Conservation (phyloP, 2,329 filamentous ascomycete species). For the Paecilomyces sp. region DNA sequence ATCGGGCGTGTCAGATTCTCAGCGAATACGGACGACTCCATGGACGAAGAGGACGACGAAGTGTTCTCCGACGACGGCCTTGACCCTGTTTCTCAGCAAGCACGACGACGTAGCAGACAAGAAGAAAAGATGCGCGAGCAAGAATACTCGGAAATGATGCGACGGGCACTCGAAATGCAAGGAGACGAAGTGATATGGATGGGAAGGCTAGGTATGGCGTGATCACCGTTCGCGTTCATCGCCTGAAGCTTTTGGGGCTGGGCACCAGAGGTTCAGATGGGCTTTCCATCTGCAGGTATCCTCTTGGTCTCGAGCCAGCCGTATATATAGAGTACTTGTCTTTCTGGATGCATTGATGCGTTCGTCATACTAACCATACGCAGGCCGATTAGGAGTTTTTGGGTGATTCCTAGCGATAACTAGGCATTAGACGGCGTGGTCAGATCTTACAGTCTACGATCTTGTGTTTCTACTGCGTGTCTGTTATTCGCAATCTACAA, state of each 20-base stretch:
- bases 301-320: not conserved
- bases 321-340: not conserved
- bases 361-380: not conserved
- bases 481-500: too few relatives aligned
- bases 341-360: not conserved
- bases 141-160: slow-evolving; percentile 66
- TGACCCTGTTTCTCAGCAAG: slow-evolving; percentile 20
- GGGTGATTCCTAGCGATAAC: not conserved
- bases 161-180: slow-evolving; percentile 65
- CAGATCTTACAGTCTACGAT: not conserved
- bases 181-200: slow-evolving; percentile 73
- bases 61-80: slow-evolving; percentile 20
- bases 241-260: slow-evolving; percentile 3
- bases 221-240: slow-evolving; percentile 3
- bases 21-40: slow-evolving; percentile 24
- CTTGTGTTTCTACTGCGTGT: not conserved
- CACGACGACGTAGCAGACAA: slow-evolving; percentile 21
- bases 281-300: not conserved
- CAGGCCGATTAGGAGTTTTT: not conserved
- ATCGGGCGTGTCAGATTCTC: slow-evolving; percentile 66
- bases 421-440: not conserved
- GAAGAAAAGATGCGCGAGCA: slow-evolving; percentile 27
- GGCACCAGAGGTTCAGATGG: not conserved
- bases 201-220: slow-evolving; percentile 52
- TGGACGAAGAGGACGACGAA: slow-evolving; percentile 25